Percentiles rank a stretch among this genome's conserved stretches.
Evolutionary conservation across 495 filamentous ascomycete species (phyloP).

Genomic region (Neurospora africana): DNA sequence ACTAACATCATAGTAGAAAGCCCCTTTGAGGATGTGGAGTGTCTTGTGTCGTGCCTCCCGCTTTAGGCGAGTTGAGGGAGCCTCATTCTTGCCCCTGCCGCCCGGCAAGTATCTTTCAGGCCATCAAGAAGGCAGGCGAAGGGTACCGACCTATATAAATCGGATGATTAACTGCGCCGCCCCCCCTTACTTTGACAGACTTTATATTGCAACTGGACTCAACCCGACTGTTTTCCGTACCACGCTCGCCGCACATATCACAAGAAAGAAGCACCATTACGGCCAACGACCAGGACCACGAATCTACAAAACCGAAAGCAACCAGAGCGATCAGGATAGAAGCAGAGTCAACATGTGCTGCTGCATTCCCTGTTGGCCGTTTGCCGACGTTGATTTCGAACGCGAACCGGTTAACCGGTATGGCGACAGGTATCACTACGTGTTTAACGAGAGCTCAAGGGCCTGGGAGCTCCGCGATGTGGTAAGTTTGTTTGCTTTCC

Average conservation of each 20-base stretch:
- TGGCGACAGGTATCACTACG: slow-evolving; percentile 16
- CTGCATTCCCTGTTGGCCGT: slow-evolving; percentile 34
- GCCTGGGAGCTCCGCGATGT: slow-evolving; percentile 17
- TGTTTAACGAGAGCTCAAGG: slow-evolving; percentile 21
- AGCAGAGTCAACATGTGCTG: not conserved
- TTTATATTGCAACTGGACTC: too few species aligned
- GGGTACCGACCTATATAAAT: too few species aligned
- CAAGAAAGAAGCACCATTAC: not conserved
- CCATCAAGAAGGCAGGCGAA: not conserved
- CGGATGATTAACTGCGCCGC: too few species aligned
- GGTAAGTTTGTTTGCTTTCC: slow-evolving; percentile 7
- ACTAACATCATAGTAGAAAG: too few species aligned
- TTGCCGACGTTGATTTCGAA: slow-evolving; percentile 32
- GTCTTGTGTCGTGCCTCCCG: not conserved
- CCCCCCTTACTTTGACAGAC: too few species aligned
- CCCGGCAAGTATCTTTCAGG: not conserved
- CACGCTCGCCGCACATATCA: not conserved
- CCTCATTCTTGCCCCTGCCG: not conserved
- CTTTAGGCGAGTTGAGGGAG: not conserved
- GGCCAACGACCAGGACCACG: not conserved
- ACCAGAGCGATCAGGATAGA: not conserved
- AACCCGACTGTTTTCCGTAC: not conserved
- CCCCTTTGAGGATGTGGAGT: not conserved
- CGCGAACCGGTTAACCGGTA: slow-evolving; percentile 7
- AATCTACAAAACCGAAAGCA: not conserved